Evolutionary conservation across 2,329 filamentous ascomycete species (phyloP).

Genomic region (Epichloe glyceriae): DNA sequence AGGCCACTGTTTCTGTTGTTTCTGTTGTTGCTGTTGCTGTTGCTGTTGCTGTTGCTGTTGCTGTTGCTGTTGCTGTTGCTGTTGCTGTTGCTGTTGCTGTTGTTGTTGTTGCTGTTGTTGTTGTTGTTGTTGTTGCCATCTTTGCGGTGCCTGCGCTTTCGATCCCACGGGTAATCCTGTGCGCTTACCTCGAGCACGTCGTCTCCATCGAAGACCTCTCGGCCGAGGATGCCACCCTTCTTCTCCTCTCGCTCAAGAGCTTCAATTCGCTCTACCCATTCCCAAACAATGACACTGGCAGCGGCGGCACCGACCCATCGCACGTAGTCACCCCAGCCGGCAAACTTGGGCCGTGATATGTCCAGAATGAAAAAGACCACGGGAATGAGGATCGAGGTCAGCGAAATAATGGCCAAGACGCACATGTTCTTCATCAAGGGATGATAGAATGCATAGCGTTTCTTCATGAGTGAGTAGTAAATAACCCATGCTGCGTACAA

Average conservation of each 20-base stretch:
- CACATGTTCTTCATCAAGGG: conserved; percentile 81
- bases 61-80: conserved; percentile 15
- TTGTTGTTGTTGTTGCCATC: conserved; percentile 7
- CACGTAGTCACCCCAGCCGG: conserved; percentile 90
- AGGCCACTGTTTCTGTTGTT: conserved; percentile 4
- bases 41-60: not conserved
- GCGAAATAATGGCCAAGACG: conserved; percentile 64
- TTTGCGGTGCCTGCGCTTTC: conserved; percentile 24
- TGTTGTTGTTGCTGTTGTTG: conserved; percentile 15
- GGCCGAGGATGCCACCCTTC: conserved; percentile 81
- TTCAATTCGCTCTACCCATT: conserved; percentile 94
- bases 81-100: conserved; percentile 1
- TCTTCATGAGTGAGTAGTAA: conserved; percentile 86
- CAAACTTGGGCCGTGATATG: conserved; percentile 72
- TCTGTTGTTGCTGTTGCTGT: conserved; percentile 18
- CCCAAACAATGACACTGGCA: conserved; percentile 94
- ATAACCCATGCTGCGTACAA: conserved; percentile 90
- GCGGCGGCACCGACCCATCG: conserved; percentile 92
- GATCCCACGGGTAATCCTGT: conserved; percentile 36
- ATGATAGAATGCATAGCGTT: conserved; percentile 82
- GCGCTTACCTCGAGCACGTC: conserved; percentile 66
- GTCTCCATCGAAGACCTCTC: conserved; percentile 87
- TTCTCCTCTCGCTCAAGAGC: conserved; percentile 84
- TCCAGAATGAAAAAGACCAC: conserved; percentile 90
- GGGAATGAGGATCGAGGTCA: conserved; percentile 73